A percentile compares a stretch with the other conserved stretches of the same genome.
Evolutionary conservation across 306 rosid genomes (phyloP).

Genomic region (Pachyrhizus erosus): DNA sequence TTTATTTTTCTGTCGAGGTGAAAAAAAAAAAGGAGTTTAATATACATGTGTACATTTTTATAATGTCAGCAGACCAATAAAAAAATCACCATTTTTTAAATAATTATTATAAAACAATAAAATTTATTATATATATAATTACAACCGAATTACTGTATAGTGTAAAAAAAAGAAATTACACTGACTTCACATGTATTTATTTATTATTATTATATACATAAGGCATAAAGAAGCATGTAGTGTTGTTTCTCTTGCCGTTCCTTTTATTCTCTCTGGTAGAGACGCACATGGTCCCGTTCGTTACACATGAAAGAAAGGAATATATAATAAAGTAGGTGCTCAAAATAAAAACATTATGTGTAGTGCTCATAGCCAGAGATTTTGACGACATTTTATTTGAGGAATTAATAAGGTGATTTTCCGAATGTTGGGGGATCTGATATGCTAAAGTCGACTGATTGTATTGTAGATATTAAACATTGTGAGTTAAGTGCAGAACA

Average conservation of each 20-base stretch:
- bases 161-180: too few relatives aligned
- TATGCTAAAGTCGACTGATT: slow-evolving; percentile 16
- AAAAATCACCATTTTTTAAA: too few relatives aligned
- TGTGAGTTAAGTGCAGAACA: neutral
- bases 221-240: neutral
- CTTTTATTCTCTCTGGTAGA: neutral
- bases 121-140: too few relatives aligned
- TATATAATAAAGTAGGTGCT: neutral
- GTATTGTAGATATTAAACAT: neutral
- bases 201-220: neutral
- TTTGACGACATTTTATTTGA: neutral
- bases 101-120: too few relatives aligned
- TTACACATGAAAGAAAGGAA: slow-evolving; percentile 29
- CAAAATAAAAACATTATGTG: neutral
- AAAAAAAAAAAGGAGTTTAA: neutral
- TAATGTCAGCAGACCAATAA: too few relatives aligned
- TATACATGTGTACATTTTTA: too few relatives aligned
- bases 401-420: neutral
- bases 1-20: neutral
- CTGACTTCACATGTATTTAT: too few relatives aligned
- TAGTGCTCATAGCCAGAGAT: neutral
- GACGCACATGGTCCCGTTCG: slow-evolving; percentile 2
- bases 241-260: neutral
- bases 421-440: neutral
- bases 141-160: too few relatives aligned